phyloP scores from a whole-genome alignment of 2,329 filamentous ascomycete species.

The Talaromyces sp. region DNA sequence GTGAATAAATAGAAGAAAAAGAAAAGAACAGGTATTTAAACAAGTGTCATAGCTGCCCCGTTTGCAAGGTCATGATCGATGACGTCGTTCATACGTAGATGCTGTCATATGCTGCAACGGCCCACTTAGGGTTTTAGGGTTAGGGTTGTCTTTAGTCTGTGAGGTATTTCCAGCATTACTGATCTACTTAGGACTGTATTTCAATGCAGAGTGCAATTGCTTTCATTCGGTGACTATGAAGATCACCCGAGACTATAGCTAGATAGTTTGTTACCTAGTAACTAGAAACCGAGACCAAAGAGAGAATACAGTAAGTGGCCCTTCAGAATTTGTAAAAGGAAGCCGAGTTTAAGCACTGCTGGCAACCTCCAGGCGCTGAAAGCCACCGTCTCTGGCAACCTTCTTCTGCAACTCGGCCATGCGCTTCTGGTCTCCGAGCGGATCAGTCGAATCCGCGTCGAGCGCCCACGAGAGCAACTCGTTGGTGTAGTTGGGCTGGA shows the following conservation, averaged over 20 bases:
- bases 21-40: background rate
- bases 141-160: background rate
- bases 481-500: conserved; percentile 71
- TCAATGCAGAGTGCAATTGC: background rate
- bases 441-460: conserved; percentile 60
- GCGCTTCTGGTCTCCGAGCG: conserved; percentile 66
- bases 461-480: conserved; percentile 61
- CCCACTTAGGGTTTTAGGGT: background rate
- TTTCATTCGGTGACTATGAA: background rate
- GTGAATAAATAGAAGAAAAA: no score
- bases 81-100: conserved; percentile 9
- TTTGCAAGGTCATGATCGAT: background rate
- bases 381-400: conserved; percentile 61
- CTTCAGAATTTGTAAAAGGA: background rate
- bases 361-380: conserved; percentile 27
- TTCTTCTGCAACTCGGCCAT: conserved; percentile 65
- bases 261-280: background rate
- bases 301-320: background rate
- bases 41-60: background rate
- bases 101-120: background rate
- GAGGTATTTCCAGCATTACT: no score
- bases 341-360: background rate
- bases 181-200: no score
- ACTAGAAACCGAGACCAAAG: background rate
- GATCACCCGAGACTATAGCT: background rate